Evolutionary conservation across 1,139 yeast species (phyloP), one percentile per base, ranked within the genome.

Genomic region (Candida tetrigidarum): DNA sequence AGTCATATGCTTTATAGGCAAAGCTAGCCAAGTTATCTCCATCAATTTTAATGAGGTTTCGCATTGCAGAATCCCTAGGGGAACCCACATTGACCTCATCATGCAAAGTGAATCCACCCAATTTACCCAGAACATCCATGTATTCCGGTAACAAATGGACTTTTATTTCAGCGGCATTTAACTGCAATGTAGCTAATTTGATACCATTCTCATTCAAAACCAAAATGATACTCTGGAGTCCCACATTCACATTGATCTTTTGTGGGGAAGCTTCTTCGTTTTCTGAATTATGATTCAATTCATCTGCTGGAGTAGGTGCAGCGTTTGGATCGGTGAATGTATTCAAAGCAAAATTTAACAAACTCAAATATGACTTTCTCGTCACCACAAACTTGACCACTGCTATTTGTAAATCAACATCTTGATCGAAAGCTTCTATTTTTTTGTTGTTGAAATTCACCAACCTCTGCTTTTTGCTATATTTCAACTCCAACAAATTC

Each of bases 321-420:
- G 92, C 89, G 51, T 81, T 74, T 0, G 91, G 92, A 62, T 84
- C 87, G 0, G 97, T 86, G 60, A 93, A 93, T 0, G 98, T 93
- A 39, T 92, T 88, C 58, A 92, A 73, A 3, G 86, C 72, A 60
- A 86, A 95, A 62, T 91, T 95, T 52, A 93, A 67, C 12, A 93
- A 68, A 3, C 96, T 86, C 52, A 93, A 73, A 20, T 88, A 68
- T 1, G 96, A 86, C 56, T 82, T 86, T 42, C 97, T 82, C 0
- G 96, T 82, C 9, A 92, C 68, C 2, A 88, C 86, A 42, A 89
- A 76, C 51, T 84, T 83, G 46, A 95, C 78, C 8, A 96, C 90
- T 0, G 97, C 92, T 62, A 95, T 75, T 44, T 83, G 78, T 42
- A 93, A 69, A n/a, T 79, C 74, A 6, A 92, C 79, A 51, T 80